phyloP scores from a whole-genome alignment of 2,329 filamentous ascomycete genomes.

The Madurella mycetomatis region DNA sequence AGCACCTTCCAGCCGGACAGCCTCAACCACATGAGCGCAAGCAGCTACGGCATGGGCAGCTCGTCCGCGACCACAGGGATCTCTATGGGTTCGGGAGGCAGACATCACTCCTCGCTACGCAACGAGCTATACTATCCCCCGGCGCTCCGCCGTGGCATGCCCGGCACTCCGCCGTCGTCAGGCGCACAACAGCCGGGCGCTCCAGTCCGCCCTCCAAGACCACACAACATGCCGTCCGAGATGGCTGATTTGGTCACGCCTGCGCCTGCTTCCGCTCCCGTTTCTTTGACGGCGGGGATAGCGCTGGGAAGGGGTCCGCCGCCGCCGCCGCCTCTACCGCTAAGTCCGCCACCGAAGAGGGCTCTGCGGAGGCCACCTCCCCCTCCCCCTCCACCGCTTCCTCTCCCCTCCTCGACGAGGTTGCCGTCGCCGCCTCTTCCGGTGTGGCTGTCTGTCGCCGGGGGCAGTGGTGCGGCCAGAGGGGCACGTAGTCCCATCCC shows the following conservation, averaged over 20 bases:
- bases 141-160: not conserved
- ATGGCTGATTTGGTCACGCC: conserved; percentile 34
- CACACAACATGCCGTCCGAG: conserved; percentile 34
- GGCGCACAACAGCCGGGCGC: conserved; percentile 26
- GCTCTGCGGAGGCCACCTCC: conserved; percentile 37
- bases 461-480: too few species aligned
- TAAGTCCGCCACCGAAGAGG: conserved; percentile 43
- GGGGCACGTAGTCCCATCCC: too few species aligned
- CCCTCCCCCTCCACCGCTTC: conserved; percentile 16
- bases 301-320: not conserved
- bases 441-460: too few species aligned
- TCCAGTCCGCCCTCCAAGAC: conserved; percentile 34
- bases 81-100: not conserved
- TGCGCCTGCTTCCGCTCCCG: conserved; percentile 5
- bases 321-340: conserved; percentile 26
- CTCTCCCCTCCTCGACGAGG: too few species aligned
- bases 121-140: conserved; percentile 19
- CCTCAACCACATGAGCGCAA: conserved; percentile 13
- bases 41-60: conserved; percentile 9
- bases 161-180: not conserved
- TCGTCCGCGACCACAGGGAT: not conserved
- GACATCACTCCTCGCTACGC: conserved; percentile 20
- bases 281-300: not conserved
- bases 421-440: too few species aligned
- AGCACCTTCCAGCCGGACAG: conserved; percentile 11